Conservation (phyloP, 192 early-diverging fungal genomes). For the Coemansia sp. region DNA sequence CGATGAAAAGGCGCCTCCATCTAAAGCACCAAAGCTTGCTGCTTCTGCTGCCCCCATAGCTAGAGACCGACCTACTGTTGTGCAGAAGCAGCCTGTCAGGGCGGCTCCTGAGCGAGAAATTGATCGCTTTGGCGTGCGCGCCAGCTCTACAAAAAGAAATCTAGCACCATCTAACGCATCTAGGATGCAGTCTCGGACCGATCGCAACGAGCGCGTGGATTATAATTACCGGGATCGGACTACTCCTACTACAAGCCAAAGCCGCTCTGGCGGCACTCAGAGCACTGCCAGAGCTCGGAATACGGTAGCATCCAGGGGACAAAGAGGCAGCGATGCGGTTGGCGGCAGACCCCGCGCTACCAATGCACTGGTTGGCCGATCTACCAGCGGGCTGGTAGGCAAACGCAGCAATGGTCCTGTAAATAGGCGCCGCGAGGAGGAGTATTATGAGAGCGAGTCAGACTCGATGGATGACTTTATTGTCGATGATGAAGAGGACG, state of each 20-base stretch:
- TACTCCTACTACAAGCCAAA: not conserved
- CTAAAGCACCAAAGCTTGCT: not conserved
- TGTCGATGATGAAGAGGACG: conserved; percentile 51
- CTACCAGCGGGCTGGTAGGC: not conserved
- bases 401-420: not conserved
- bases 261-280: not conserved
- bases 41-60: not conserved
- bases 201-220: not conserved
- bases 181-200: not conserved
- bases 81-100: conserved; percentile 5
- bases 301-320: not conserved
- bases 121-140: conserved; percentile 42
- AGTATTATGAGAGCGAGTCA: conserved; percentile 40
- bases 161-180: not conserved
- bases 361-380: not conserved
- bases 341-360: not conserved
- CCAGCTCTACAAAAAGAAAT: not conserved
- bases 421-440: not conserved
- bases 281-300: not conserved
- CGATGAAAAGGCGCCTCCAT: not conserved
- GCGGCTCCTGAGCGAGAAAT: conserved; percentile 39
- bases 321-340: not conserved
- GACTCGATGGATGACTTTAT: conserved; percentile 55
- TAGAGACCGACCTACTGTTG: not conserved
- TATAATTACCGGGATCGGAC: not conserved